These are phyloP conservation scores for Fraxinus ornus DNA, from an alignment of 305 asterid genomes.

Conservation along the genomic window DNA sequence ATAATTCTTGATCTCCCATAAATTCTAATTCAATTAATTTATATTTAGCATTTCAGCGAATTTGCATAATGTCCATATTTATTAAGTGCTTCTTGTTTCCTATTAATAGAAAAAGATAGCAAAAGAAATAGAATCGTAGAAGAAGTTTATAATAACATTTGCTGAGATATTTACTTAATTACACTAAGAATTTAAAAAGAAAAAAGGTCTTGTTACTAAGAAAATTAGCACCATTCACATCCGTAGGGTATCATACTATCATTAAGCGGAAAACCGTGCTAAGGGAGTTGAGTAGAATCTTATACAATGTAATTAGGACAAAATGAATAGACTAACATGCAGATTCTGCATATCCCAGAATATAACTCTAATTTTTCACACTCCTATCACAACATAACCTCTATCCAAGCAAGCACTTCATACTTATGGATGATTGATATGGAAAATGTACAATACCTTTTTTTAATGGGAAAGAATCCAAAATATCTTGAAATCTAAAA, in stretches of 20 bases:
- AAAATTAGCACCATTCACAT: background rate
- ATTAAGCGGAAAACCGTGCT: background rate
- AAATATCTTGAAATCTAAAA: conserved; percentile 6
- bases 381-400: background rate
- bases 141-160: background rate
- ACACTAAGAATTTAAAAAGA: background rate
- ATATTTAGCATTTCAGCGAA: background rate
- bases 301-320: background rate
- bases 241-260: background rate
- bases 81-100: background rate
- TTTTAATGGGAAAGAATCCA: background rate
- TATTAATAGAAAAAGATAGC: background rate
- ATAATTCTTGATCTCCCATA: background rate
- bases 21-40: background rate
- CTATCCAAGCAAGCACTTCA: background rate
- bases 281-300: background rate
- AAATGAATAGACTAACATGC: background rate
- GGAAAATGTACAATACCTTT: background rate
- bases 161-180: background rate
- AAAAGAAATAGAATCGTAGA: background rate
- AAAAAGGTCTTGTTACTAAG: background rate
- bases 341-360: background rate
- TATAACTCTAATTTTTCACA: background rate
- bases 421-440: background rate
- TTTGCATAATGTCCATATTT: background rate